Percentiles rank a stretch among this genome's conserved stretches.
phyloP scores from a whole-genome alignment of 768 basidiomycete genomes.

The Terana coerulea region DNA sequence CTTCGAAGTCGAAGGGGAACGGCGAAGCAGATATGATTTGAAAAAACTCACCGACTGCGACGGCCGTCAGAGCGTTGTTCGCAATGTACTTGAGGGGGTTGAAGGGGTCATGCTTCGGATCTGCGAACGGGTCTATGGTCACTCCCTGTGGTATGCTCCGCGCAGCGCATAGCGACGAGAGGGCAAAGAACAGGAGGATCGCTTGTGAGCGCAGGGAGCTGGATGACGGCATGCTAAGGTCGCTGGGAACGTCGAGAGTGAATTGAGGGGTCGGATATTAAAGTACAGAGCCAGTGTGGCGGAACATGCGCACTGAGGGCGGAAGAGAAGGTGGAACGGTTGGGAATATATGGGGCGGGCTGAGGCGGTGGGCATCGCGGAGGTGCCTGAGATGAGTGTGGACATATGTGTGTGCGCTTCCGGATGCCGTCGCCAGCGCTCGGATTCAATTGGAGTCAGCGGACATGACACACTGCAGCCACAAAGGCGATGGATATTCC shows the following conservation, averaged over 20 bases:
- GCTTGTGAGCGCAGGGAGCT: not conserved
- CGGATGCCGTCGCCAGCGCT: no score
- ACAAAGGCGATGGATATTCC: not conserved
- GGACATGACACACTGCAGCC: not conserved
- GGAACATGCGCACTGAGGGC: no score
- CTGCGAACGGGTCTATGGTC: constrained; percentile 3
- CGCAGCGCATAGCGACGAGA: not conserved
- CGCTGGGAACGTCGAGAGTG: not conserved
- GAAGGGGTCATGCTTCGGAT: constrained; percentile 12
- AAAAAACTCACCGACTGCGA: constrained; percentile 17
- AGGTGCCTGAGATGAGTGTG: not conserved
- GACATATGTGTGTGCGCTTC: not conserved
- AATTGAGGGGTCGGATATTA: not conserved
- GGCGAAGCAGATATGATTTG: no score
- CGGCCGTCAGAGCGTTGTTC: constrained; percentile 9
- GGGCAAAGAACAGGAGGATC: not conserved
- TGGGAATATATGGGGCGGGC: not conserved
- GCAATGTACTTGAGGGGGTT: constrained; percentile 14
- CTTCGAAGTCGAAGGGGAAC: no score
- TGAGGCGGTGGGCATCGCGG: not conserved
- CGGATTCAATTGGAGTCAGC: not conserved
- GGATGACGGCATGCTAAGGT: not conserved
- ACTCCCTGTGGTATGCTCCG: not conserved
- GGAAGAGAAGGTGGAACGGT: not conserved
- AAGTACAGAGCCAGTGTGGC: no score